Evolutionary conservation across 371 early-diverging fungal genomes (phyloP).

Genomic region (Rhizopus sp.): DNA sequence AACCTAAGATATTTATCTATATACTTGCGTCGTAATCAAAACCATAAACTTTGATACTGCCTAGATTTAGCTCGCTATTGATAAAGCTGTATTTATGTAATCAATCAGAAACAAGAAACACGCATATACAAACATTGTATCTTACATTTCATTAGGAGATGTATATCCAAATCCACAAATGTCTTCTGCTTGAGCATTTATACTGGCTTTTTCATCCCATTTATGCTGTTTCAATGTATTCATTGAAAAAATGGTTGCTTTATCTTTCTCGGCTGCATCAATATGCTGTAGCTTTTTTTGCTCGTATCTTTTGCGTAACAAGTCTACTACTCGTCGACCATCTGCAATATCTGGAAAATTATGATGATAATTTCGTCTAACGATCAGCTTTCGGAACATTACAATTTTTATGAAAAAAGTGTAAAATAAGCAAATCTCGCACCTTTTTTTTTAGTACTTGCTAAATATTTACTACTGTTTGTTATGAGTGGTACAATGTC

Average conservation of each 20-base stretch:
- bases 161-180: too few relatives aligned
- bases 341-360: too few relatives aligned
- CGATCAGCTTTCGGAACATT: too few relatives aligned
- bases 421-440: too few relatives aligned
- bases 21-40: constrained; percentile 51
- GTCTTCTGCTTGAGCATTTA: too few relatives aligned
- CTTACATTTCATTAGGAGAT: constrained; percentile 27
- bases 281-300: constrained; percentile 30
- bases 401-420: too few relatives aligned
- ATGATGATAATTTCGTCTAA: too few relatives aligned
- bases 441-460: too few relatives aligned
- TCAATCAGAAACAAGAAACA: too few relatives aligned
- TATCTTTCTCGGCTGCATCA: constrained; percentile 24
- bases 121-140: too few relatives aligned
- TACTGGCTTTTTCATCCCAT: not conserved
- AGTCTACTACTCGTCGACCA: constrained; percentile 9
- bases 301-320: constrained; percentile 19
- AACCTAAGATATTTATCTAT: not conserved
- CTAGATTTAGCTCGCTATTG: constrained; percentile 51
- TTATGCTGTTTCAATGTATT: not conserved
- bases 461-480: too few relatives aligned
- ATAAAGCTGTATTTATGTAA: constrained; percentile 52
- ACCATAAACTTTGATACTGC: constrained; percentile 45
- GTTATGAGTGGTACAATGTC: too few relatives aligned
- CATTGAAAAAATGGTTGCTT: constrained; percentile 28